A percentile compares a stretch with the other conserved stretches of the same genome.
These are phyloP conservation scores for Drechslerella coelobrocha DNA, from an alignment of 2,329 filamentous ascomycete genomes.

Conservation along the genomic window DNA sequence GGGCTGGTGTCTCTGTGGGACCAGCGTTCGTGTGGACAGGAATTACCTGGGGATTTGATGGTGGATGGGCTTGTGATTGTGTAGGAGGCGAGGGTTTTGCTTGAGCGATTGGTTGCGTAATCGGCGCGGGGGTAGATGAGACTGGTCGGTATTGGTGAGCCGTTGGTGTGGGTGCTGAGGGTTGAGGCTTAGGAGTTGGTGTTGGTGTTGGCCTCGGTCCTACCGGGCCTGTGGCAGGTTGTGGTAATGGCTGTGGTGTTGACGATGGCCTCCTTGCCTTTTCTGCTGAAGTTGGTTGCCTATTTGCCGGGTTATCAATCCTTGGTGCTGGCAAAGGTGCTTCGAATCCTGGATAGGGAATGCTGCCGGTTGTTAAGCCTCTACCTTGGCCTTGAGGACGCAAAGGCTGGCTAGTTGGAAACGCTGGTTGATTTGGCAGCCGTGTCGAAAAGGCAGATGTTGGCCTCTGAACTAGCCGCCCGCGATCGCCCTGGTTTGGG, in stretches of 20 bases:
- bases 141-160: conserved; percentile 14
- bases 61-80: conserved; percentile 22
- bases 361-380: conserved; percentile 19
- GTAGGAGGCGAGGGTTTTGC: conserved; percentile 2
- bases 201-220: conserved; percentile 27
- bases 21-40: conserved; percentile 3
- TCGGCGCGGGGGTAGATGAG: conserved; percentile 7
- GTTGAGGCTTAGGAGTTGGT: conserved; percentile 36
- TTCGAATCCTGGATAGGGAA: conserved; percentile 45
- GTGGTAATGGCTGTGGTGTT: conserved; percentile 38
- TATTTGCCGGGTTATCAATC: conserved; percentile 25
- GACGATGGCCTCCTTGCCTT: conserved; percentile 28
- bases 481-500: conserved; percentile 25
- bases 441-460: conserved; percentile 42
- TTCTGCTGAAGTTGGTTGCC: conserved; percentile 13
- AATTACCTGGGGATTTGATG: background rate
- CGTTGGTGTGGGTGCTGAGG: background rate
- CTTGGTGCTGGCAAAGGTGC: conserved; percentile 30
- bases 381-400: conserved; percentile 40
- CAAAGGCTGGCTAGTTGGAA: conserved; percentile 39
- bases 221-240: background rate
- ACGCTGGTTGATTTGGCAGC: conserved; percentile 12
- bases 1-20: conserved; percentile 19
- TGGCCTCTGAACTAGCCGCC: conserved; percentile 30
- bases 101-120: conserved; percentile 13